Base-by-base conservation (phyloP, 2,329 filamentous ascomycete genomes). In the Hypoxylon sp. region DNA sequence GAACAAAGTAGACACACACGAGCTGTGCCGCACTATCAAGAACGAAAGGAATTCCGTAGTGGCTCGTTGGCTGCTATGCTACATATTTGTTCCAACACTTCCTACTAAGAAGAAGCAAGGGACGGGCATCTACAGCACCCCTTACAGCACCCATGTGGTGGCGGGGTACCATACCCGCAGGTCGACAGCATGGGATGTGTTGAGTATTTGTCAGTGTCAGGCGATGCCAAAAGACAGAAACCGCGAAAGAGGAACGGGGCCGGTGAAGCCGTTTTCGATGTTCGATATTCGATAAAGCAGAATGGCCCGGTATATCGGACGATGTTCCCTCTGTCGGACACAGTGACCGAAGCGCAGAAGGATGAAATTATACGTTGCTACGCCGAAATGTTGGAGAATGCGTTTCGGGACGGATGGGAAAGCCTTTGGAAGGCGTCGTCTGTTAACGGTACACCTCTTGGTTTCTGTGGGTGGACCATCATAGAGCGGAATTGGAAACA, bases 81-180 rank as follows among this genome's bases (percentile, higher is more conserved):
- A 55, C 42, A 55, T 55, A 36, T 55, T 46, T 48, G 52, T 55
- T 46, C 52, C 36, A 12, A 55, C 42, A 54, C 26, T 33, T n/a
- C n/a, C n/a, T 46, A 36, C 26, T 28, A 55, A 46, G 40, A 42
- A 18, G 49, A 55, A 46, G 40, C 20, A 55, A 38, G 24, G 42
- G 38, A 46, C 52, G 30, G 52, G 40, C 52, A 46, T 55, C 38
- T 45, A 55, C 51, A 45, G 40, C 38, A 33, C 51, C 51, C 38
- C 51, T 54, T 54, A 44, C 94, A 49, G 16, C 28, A 33, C 28
- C 24, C 6, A 6, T 26, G 24, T 26, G 36, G 36, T 44, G 40
- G 40, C 18, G 40, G 40, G 40, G 40, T 44, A 44, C 40, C 40
- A 44, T 44, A 44, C 40, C 40, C 40, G 40, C 40, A 44, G 40